Conservation (phyloP, 2,329 filamentous ascomycete species). For the Paramyrothecium roridum region DNA sequence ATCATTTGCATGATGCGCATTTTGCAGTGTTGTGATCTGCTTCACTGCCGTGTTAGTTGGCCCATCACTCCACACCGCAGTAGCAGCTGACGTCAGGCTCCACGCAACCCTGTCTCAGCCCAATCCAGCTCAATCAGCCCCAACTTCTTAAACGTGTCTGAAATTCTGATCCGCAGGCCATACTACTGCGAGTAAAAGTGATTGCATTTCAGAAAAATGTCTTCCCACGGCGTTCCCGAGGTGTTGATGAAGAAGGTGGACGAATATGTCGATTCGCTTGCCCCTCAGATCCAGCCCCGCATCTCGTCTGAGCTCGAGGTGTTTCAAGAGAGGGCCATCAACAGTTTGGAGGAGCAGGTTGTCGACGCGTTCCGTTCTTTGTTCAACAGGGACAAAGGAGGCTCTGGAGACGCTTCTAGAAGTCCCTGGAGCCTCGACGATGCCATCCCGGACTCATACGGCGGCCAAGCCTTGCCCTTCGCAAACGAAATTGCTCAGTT, state of each 20-base stretch:
- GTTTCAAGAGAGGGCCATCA: constrained; percentile 42
- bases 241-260: constrained; percentile 41
- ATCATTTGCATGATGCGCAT: too few relatives aligned
- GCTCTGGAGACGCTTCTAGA: constrained; percentile 12
- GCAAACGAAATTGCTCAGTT: constrained; percentile 40
- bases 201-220: constrained; percentile 20
- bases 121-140: neutral
- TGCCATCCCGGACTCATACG: constrained; percentile 36
- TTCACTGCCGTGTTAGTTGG: too few relatives aligned
- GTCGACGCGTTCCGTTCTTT: constrained; percentile 41
- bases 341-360: constrained; percentile 40
- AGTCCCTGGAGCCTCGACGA: constrained; percentile 24
- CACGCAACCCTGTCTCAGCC: neutral
- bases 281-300: constrained; percentile 42
- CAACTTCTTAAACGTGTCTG: neutral
- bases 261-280: constrained; percentile 44
- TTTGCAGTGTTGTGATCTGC: too few relatives aligned
- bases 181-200: neutral
- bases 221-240: constrained; percentile 35
- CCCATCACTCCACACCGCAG: too few relatives aligned
- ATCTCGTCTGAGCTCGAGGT: constrained; percentile 39
- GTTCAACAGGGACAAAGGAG: constrained; percentile 30
- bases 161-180: neutral
- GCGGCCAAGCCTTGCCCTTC: constrained; percentile 38
- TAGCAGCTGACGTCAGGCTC: neutral